Evolutionary conservation across 805 yeast species (phyloP).

Genomic region (Danielia oregonensis): DNA sequence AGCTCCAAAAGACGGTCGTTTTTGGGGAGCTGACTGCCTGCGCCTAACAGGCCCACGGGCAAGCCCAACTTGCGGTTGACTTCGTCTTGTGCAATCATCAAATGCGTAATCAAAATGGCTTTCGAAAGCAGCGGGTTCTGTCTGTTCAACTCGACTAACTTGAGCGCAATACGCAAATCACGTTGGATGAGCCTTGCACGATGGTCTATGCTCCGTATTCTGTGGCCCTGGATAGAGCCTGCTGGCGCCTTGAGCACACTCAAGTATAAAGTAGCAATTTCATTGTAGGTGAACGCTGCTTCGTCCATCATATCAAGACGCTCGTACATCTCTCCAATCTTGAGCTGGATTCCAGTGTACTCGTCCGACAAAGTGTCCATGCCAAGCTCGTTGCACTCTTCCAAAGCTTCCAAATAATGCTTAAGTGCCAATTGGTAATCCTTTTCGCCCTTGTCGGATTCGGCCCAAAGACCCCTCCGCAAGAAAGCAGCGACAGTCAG

Average conservation of each 20-base stretch:
- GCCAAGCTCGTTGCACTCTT: constrained; percentile 52
- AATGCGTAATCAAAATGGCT: constrained; percentile 58
- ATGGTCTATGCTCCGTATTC: constrained; percentile 21
- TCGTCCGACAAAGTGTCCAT: constrained; percentile 66
- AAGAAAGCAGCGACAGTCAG: constrained; percentile 64
- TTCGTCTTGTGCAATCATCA: constrained; percentile 64
- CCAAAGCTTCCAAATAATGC: constrained; percentile 70
- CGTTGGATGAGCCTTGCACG: constrained; percentile 64
- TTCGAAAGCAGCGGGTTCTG: constrained; percentile 46
- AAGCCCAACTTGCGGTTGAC: constrained; percentile 41
- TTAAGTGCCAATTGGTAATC: constrained; percentile 68
- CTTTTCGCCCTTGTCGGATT: constrained; percentile 59
- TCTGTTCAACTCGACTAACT: constrained; percentile 56
- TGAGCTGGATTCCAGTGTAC: constrained; percentile 87
- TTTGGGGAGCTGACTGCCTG: not conserved
- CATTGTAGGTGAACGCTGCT: constrained; percentile 66
- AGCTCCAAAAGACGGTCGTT: too few species aligned
- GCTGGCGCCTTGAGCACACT: constrained; percentile 43
- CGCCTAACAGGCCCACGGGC: constrained; percentile 2
- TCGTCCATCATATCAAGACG: constrained; percentile 56
- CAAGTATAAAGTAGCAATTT: constrained; percentile 57
- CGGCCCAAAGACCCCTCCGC: constrained; percentile 80
- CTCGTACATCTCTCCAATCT: constrained; percentile 84
- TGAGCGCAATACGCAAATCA: constrained; percentile 65
- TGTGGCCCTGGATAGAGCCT: constrained; percentile 22